These are phyloP conservation scores for Malbranchea zuffiana DNA, from an alignment of 2,329 filamentous ascomycete genomes.

Conservation along the genomic window DNA sequence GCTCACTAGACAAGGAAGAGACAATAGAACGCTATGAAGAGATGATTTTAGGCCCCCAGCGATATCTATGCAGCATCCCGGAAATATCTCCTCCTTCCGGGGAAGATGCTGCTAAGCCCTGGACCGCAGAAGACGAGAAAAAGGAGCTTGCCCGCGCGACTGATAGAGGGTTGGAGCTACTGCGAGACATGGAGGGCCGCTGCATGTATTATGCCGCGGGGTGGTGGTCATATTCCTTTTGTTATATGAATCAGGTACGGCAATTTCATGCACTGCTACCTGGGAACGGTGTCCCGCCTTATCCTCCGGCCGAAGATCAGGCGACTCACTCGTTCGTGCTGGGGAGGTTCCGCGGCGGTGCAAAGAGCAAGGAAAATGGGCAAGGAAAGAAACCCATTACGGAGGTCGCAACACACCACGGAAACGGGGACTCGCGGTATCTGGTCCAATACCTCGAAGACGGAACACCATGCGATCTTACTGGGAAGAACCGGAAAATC, in stretches of 20 bases:
- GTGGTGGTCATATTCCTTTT: constrained; percentile 96
- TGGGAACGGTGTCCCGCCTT: constrained; percentile 53
- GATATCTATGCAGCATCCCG: constrained; percentile 79
- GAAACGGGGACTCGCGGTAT: constrained; percentile 74
- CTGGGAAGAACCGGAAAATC: constrained; percentile 66
- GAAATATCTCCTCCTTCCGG: constrained; percentile 52
- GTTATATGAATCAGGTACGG: constrained; percentile 74
- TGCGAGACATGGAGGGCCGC: constrained; percentile 62
- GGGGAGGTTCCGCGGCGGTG: constrained; percentile 45
- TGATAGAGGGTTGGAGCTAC: constrained; percentile 65
- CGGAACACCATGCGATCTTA: constrained; percentile 78
- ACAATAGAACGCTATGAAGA: constrained; percentile 59
- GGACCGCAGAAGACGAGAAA: constrained; percentile 52
- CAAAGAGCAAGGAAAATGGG: constrained; percentile 23
- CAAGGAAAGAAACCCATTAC: constrained; percentile 25
- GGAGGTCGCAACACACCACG: constrained; percentile 55
- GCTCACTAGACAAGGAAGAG: constrained; percentile 48
- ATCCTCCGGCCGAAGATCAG: constrained; percentile 66
- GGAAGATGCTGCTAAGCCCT: constrained; percentile 51
- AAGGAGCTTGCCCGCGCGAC: constrained; percentile 69
- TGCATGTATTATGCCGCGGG: constrained; percentile 78
- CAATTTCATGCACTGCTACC: constrained; percentile 80
- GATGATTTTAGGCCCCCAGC: constrained; percentile 57
- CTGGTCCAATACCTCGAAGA: constrained; percentile 70
- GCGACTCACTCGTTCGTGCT: constrained; percentile 66